A percentile compares a stretch with the other conserved stretches of the same genome.
Evolutionary conservation across 1,284 basidiomycete species (phyloP).

Genomic region (Gomphus sp.): DNA sequence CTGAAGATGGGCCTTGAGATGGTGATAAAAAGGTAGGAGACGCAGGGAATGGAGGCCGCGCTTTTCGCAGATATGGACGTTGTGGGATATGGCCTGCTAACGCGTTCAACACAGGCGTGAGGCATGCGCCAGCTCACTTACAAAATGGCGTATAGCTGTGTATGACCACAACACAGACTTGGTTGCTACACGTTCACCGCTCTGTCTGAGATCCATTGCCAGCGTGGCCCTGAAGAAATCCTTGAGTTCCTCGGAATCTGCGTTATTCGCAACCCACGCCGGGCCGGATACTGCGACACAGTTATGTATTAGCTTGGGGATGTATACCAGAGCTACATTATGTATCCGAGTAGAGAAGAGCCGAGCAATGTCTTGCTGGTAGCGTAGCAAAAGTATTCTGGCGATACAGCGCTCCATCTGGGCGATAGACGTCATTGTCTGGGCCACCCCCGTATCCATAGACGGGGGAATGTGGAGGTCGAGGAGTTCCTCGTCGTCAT

Average conservation of each 20-base stretch:
- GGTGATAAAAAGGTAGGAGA: slow-evolving; percentile 47
- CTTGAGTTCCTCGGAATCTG: slow-evolving; percentile 56
- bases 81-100: slow-evolving; percentile 53
- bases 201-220: slow-evolving; percentile 63
- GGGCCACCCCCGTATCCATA: slow-evolving; percentile 17
- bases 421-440: slow-evolving; percentile 35
- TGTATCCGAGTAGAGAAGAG: slow-evolving; percentile 61
- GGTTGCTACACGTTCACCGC: slow-evolving; percentile 62
- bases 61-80: slow-evolving; percentile 49
- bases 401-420: slow-evolving; percentile 56
- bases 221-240: slow-evolving; percentile 59
- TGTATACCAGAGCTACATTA: slow-evolving; percentile 47
- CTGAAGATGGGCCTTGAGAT: slow-evolving; percentile 50
- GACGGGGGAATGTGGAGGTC: slow-evolving; percentile 45
- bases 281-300: slow-evolving; percentile 50
- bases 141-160: slow-evolving; percentile 62
- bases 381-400: slow-evolving; percentile 51
- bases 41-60: slow-evolving; percentile 55
- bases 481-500: slow-evolving; percentile 15
- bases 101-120: neutral
- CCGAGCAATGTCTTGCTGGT: slow-evolving; percentile 60
- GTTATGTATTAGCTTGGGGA: slow-evolving; percentile 57
- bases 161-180: slow-evolving; percentile 71
- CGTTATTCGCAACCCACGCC: slow-evolving; percentile 55
- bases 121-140: slow-evolving; percentile 24